Evolutionary conservation across 176 grass and related monocot genomes (phyloP).

Genomic region (Secale cereale): DNA sequence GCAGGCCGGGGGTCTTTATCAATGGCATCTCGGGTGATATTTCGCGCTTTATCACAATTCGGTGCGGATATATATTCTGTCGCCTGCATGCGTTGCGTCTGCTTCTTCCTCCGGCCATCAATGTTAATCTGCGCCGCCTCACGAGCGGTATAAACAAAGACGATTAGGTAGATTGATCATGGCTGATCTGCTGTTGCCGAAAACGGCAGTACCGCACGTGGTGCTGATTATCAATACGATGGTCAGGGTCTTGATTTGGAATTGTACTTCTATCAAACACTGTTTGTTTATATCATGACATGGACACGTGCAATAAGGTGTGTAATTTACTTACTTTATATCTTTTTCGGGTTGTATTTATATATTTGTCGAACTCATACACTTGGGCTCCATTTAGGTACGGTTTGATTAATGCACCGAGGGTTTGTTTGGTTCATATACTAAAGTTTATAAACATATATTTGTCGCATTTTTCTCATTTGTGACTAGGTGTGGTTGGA

Average conservation of each 20-base stretch:
- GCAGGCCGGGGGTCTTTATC: background rate
- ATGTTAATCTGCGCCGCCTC: background rate
- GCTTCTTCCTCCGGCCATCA: background rate
- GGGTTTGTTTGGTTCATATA: too few relatives aligned
- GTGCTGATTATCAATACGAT: background rate
- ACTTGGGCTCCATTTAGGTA: too few relatives aligned
- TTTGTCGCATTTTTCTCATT: too few relatives aligned
- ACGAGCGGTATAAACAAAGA: background rate
- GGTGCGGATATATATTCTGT: conserved; percentile 7
- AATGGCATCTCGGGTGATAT: conserved; percentile 7
- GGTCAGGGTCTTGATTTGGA: background rate
- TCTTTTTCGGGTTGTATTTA: background rate
- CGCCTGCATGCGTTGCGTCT: background rate
- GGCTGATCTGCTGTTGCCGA: background rate
- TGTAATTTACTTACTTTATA: background rate
- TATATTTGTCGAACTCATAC: too few relatives aligned
- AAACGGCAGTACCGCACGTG: background rate
- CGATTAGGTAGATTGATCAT: background rate
- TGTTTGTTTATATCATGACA: background rate
- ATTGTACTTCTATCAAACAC: too few relatives aligned
- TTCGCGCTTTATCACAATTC: conserved; percentile 1
- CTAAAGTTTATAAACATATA: too few relatives aligned
- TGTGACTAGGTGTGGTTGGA: too few relatives aligned
- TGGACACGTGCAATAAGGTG: background rate
- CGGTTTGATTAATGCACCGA: too few relatives aligned